phyloP scores from a whole-genome alignment of 2,329 filamentous ascomycete genomes.

The Beauveria sp. region DNA sequence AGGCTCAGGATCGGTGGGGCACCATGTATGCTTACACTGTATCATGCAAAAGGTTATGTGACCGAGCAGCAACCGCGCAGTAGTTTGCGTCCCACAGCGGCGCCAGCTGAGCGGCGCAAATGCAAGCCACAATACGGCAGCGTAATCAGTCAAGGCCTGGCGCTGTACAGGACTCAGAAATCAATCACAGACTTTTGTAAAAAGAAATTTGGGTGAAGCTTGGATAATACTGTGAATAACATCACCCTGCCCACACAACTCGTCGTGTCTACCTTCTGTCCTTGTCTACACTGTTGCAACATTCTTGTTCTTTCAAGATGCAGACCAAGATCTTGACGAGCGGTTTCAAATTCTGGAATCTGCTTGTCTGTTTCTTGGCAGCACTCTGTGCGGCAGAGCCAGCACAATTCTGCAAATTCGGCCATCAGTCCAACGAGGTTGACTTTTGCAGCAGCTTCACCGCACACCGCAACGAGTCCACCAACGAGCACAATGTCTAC shows the following conservation, averaged over 20 bases:
- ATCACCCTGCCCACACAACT: not conserved
- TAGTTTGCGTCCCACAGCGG: not conserved
- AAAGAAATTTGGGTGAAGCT: not conserved
- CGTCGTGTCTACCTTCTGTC: too few species aligned
- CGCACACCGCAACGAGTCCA: conserved; percentile 15
- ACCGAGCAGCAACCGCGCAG: not conserved
- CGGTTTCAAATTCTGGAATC: too few species aligned
- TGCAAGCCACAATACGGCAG: not conserved
- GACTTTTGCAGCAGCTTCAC: conserved; percentile 17
- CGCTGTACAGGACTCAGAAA: too few species aligned
- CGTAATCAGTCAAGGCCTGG: not conserved
- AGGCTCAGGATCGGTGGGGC: not conserved
- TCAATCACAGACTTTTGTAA: too few species aligned
- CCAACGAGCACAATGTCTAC: conserved; percentile 14
- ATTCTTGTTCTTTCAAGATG: not conserved
- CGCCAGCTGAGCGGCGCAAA: not conserved
- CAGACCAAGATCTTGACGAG: not conserved
- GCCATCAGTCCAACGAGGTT: conserved; percentile 4
- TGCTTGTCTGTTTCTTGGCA: not conserved
- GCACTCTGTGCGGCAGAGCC: not conserved
- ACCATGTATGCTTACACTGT: not conserved
- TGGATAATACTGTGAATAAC: not conserved
- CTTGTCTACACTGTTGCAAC: too few species aligned
- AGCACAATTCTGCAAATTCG: conserved; percentile 16
- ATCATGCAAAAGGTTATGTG: not conserved